Evolutionary conservation across 1,284 basidiomycete genomes (phyloP).

Genomic region (Anthracocystis panici-leucophaei): DNA sequence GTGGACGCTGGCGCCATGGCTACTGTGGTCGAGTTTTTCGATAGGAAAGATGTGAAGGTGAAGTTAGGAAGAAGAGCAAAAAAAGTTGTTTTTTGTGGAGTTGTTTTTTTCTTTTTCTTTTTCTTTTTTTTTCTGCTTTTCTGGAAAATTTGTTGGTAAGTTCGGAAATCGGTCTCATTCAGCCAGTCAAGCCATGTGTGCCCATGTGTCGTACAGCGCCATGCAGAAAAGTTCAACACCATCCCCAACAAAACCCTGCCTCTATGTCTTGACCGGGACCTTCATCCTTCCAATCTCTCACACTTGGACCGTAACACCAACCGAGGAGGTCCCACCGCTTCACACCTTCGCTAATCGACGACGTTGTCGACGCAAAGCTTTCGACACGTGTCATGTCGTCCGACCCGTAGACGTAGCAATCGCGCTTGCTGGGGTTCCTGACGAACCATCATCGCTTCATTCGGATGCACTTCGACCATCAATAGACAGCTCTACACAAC

Average conservation of each 20-base stretch:
- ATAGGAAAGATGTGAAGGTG: not conserved
- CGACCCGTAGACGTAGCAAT: slow-evolving; percentile 59
- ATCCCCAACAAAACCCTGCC: not conserved
- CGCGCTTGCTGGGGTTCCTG: slow-evolving; percentile 48
- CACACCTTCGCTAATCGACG: too few species aligned
- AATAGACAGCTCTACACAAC: slow-evolving; percentile 2
- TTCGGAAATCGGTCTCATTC: slow-evolving; percentile 23
- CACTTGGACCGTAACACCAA: not conserved
- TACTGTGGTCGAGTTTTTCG: not conserved
- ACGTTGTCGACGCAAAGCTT: not conserved
- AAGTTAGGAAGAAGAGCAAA: not conserved
- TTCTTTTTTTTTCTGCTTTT: not conserved
- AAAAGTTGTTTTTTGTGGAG: slow-evolving; percentile 20
- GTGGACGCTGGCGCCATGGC: slow-evolving; percentile 24
- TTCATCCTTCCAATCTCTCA: too few species aligned
- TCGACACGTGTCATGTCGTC: slow-evolving; percentile 34
- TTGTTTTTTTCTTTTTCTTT: slow-evolving; percentile 12
- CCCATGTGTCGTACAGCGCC: not conserved
- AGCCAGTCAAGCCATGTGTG: not conserved
- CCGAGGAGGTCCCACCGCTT: too few species aligned
- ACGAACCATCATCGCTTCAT: slow-evolving; percentile 45
- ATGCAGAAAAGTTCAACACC: not conserved
- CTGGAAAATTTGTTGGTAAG: slow-evolving; percentile 10
- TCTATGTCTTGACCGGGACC: not conserved
- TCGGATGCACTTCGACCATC: slow-evolving; percentile 32